phyloP scores from a whole-genome alignment of 306 rosid genomes.

The Abrus precatorius region DNA sequence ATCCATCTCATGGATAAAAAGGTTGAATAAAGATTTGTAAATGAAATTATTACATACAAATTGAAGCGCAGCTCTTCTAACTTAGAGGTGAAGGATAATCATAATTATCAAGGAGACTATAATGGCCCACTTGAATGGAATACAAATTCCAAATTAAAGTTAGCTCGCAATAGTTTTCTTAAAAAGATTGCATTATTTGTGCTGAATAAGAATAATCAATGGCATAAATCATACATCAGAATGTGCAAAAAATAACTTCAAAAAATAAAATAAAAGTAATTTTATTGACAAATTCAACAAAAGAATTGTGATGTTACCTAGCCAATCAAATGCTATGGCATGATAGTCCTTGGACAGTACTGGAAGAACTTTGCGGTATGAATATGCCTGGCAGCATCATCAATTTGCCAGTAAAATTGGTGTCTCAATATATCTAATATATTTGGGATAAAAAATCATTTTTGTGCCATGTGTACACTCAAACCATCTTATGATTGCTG shows the following conservation, averaged over 20 bases:
- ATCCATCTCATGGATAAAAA: constrained; percentile 2
- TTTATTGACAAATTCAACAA: constrained; percentile 23
- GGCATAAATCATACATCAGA: constrained; percentile 35
- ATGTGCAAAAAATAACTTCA: constrained; percentile 2
- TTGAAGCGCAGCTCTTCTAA: neutral
- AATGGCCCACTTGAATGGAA: neutral
- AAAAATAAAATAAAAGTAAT: constrained; percentile 13
- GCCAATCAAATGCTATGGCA: constrained; percentile 86
- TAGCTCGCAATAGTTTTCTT: neutral
- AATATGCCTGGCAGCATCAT: constrained; percentile 75
- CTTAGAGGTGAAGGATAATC: neutral
- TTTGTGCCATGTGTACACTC: neutral
- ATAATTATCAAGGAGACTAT: constrained; percentile 19
- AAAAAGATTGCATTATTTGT: constrained; percentile 14
- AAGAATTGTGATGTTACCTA: constrained; percentile 62
- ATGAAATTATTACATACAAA: constrained; percentile 2
- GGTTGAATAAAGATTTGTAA: neutral
- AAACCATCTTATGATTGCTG: neutral
- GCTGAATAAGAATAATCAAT: neutral
- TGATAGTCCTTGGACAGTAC: constrained; percentile 72
- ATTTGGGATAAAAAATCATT: neutral
- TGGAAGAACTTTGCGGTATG: constrained; percentile 88
- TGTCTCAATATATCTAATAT: constrained; percentile 17
- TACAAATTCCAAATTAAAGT: neutral
- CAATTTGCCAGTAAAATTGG: constrained; percentile 37